A percentile compares a stretch with the other conserved stretches of the same genome.
Conservation (phyloP, 2,329 filamentous ascomycete genomes). For the Exophiala sideris region DNA sequence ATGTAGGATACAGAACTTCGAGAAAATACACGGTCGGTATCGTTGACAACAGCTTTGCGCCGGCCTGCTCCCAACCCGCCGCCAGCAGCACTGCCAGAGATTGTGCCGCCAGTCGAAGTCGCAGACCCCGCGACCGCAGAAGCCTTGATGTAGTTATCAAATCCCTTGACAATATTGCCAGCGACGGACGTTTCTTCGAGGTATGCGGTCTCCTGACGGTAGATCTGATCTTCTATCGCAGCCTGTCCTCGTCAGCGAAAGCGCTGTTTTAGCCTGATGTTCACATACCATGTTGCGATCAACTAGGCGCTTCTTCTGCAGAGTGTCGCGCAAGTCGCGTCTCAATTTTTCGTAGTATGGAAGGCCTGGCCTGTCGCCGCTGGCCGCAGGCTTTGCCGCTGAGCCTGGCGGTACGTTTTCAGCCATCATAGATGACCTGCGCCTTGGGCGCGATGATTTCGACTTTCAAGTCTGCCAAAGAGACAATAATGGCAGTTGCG, state of each 20-base stretch:
- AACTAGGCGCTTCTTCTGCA: constrained; percentile 63
- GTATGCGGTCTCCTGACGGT: constrained; percentile 78
- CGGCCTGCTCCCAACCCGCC: constrained; percentile 34
- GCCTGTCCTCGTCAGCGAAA: constrained; percentile 39
- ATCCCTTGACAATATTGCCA: constrained; percentile 95
- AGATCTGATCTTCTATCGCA: constrained; percentile 74
- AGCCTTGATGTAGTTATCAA: constrained; percentile 97
- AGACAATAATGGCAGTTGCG: too few species aligned
- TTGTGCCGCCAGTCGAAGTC: constrained; percentile 52
- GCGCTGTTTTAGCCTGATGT: not conserved
- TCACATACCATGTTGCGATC: constrained; percentile 57
- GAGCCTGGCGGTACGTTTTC: constrained; percentile 39
- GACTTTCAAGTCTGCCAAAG: too few species aligned
- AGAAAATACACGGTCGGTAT: constrained; percentile 48
- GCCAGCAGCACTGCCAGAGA: constrained; percentile 32
- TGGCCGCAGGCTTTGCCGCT: constrained; percentile 22
- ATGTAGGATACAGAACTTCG: constrained; percentile 49
- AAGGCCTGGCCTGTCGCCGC: constrained; percentile 40
- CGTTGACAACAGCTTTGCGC: constrained; percentile 44
- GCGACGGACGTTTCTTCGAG: constrained; percentile 79
- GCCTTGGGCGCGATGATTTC: constrained; percentile 1
- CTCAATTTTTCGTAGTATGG: constrained; percentile 73
- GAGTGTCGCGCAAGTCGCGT: constrained; percentile 62
- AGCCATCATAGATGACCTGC: constrained; percentile 33
- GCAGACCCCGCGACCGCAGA: constrained; percentile 47